Conservation (phyloP, 2,329 filamentous ascomycete genomes). For the Fusarium sp. region DNA sequence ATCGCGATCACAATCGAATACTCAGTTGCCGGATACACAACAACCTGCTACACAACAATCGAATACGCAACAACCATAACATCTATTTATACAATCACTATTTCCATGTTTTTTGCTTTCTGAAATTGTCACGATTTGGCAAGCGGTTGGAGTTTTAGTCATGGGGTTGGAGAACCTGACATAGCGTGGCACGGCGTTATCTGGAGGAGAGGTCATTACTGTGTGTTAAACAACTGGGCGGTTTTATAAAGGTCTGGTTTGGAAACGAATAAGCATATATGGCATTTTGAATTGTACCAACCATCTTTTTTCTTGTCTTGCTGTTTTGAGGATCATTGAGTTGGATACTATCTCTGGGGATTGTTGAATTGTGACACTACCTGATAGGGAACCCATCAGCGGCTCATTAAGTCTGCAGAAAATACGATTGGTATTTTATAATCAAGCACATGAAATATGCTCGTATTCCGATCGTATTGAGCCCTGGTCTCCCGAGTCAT, state of each 20-base stretch:
- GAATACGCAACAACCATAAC: neutral
- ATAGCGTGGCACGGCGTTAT: conserved; percentile 28
- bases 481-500: neutral
- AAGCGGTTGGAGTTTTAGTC: conserved; percentile 1
- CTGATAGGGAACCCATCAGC: neutral
- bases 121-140: neutral
- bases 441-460: neutral
- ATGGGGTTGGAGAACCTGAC: neutral
- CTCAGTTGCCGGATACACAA: neutral
- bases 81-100: neutral
- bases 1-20: neutral
- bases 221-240: neutral
- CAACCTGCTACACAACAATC: neutral
- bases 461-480: neutral
- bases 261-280: conserved; percentile 5
- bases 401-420: neutral
- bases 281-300: neutral
- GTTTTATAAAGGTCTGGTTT: neutral
- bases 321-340: neutral
- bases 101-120: neutral
- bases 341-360: no score
- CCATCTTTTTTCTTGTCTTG: neutral
- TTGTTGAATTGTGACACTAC: neutral
- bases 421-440: neutral
- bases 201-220: neutral